phyloP scores from a whole-genome alignment of 2,329 filamentous ascomycete species.

The Thielaviopsis ethacetica region DNA sequence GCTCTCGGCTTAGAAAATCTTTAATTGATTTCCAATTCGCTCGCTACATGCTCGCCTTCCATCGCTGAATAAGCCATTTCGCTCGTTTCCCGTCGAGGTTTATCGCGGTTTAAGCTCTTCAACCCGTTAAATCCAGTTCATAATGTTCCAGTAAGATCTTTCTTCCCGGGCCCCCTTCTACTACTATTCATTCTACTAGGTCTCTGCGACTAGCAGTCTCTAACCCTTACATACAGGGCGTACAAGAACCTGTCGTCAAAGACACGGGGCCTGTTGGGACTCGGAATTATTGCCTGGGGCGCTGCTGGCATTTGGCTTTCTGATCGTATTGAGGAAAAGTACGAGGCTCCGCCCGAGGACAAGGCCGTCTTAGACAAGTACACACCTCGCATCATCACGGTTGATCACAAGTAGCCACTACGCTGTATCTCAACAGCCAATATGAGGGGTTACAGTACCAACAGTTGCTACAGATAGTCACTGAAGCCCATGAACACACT shows the following conservation, averaged over 20 bases:
- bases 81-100: background rate
- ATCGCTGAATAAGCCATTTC: background rate
- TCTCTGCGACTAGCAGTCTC: background rate
- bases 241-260: constrained; percentile 57
- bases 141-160: background rate
- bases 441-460: background rate
- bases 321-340: constrained; percentile 54
- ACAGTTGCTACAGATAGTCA: background rate
- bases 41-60: background rate
- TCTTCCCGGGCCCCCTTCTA: no score
- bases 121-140: background rate
- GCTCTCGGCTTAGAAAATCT: no score
- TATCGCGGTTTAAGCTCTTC: no score
- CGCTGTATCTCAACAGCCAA: background rate
- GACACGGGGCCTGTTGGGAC: constrained; percentile 55
- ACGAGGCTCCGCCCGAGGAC: constrained; percentile 61
- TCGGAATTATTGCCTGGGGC: constrained; percentile 63
- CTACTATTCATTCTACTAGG: no score
- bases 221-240: constrained; percentile 27
- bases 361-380: constrained; percentile 46
- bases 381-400: constrained; percentile 43
- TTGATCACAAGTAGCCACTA: constrained; percentile 26
- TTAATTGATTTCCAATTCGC: no score
- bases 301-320: constrained; percentile 54
- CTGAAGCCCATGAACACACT: background rate